Base-by-base conservation (phyloP, 345 rosid genomes). In the Excoecaria agallocha region DNA sequence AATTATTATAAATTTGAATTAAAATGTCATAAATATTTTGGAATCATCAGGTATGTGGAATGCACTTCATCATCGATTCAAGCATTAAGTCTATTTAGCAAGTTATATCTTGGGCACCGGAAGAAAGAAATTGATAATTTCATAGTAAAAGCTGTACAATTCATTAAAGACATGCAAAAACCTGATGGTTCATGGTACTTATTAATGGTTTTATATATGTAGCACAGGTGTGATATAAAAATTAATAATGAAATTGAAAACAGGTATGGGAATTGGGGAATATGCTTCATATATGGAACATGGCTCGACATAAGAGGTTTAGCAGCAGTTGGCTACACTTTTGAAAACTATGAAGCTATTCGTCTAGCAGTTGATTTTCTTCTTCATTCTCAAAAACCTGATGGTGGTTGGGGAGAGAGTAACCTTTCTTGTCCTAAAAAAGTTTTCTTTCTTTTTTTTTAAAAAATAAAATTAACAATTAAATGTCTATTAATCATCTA, bases 331-430 rank as follows among this genome's bases (percentile, higher is more conserved):
- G 82, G 82, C 45, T 74, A 70, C 56, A 79, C 78, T 3, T 79
- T 45, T 19, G 19, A 64, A 7, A 70, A 74, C 39, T 74, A 61
- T 43, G 1, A 1, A 0, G 68, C 82, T 12, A n/a, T 79, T 1
- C 67, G 49, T 0, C 70, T 22, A 74, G 82, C 72, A 0, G 78
- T 79, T 12, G 54, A 63, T 17, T 79, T 79, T 48, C 75, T 79
- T 1, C 75, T 79, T 7, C 49, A 12, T 48, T 55, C 48, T 5
- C 82, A 74, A 50, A 19, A 62, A 8, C 67, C 55, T 0, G 82
- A 79, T 38, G 75, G 82, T 43, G 82, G 82, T 0, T 79, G 82
- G 82, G 78, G 68, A 6, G 78, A 74, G n/a, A 74, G 78, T 52
- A 69, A 69, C 30, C 82, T 69, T 65, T 74, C 82, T 0, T 49